Percentiles rank a stretch among this genome's conserved stretches.
These are phyloP conservation scores for Colletotrichum tamarilloi DNA, from an alignment of 2,329 filamentous ascomycete genomes.

Conservation along the genomic window DNA sequence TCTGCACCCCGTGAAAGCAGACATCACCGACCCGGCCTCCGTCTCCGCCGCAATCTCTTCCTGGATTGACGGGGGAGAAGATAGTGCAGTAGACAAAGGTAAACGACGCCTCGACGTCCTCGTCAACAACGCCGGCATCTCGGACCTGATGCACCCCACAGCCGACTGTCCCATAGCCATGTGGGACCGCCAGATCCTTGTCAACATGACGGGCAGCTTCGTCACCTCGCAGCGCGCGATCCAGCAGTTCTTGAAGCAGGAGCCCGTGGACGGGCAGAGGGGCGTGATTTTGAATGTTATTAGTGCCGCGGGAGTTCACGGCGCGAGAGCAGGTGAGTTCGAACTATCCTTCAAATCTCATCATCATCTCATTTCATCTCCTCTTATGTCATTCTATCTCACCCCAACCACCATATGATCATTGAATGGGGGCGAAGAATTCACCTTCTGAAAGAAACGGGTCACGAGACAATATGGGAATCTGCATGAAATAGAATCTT, in stretches of 20 bases:
- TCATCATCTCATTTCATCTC: too few species aligned
- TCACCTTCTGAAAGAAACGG: too few species aligned
- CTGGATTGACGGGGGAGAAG: not conserved
- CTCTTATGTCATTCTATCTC: too few species aligned
- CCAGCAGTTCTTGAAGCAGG: conserved; percentile 56
- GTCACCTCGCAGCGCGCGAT: conserved; percentile 63
- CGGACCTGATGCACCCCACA: conserved; percentile 66
- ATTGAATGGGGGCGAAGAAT: too few species aligned
- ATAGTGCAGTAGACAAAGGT: not conserved
- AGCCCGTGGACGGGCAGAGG: conserved; percentile 35
- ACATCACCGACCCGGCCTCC: not conserved
- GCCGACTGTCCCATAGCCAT: conserved; percentile 55
- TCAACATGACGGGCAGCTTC: conserved; percentile 68
- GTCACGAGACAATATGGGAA: too few species aligned
- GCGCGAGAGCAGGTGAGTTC: conserved; percentile 13
- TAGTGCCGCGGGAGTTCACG: not conserved
- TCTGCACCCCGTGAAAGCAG: not conserved
- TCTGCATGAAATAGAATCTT: too few species aligned
- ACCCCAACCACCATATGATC: too few species aligned
- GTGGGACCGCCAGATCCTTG: conserved; percentile 65
- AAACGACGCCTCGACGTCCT: conserved; percentile 57
- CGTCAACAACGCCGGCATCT: conserved; percentile 68
- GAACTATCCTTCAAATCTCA: not conserved
- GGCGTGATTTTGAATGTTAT: conserved; percentile 39
- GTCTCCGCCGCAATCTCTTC: not conserved